A percentile compares a stretch with the other conserved stretches of the same genome.
Conservation (phyloP, 306 rosid genomes). For the Delonix regia region DNA sequence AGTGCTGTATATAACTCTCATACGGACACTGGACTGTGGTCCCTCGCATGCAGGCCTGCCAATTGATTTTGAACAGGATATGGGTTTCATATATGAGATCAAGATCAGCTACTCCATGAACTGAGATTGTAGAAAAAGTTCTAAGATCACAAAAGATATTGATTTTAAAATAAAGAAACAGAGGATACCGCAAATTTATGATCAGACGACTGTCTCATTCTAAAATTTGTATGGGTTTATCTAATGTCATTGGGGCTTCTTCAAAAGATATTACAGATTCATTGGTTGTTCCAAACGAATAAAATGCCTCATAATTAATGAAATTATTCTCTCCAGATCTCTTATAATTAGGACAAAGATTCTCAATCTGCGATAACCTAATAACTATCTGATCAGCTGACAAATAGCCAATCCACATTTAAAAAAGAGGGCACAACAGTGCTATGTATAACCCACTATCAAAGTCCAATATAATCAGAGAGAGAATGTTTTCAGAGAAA, state of each 20-base stretch:
- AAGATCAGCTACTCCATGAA: not conserved
- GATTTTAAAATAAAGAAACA: not conserved
- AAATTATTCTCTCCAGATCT: not conserved
- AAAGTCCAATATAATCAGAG: too few relatives aligned
- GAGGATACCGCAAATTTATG: not conserved
- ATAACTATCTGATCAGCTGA: not conserved
- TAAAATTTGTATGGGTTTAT: not conserved
- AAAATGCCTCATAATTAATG: not conserved
- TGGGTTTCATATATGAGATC: constrained; percentile 5
- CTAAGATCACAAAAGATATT: not conserved
- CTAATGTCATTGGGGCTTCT: not conserved
- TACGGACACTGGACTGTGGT: not conserved
- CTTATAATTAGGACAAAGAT: not conserved
- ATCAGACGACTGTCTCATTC: not conserved
- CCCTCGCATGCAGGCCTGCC: not conserved
- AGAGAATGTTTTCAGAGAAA: not conserved
- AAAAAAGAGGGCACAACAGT: not conserved
- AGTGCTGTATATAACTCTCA: not conserved
- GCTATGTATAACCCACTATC: too few relatives aligned
- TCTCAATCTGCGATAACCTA: not conserved
- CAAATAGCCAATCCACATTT: not conserved
- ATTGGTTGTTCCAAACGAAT: not conserved
- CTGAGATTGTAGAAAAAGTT: not conserved
- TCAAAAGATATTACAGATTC: not conserved
- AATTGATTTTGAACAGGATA: not conserved